Evolutionary conservation across 345 rosid genomes (phyloP), one percentile per base, ranked within the genome.

Genomic region (Capsella bursapastoris): DNA sequence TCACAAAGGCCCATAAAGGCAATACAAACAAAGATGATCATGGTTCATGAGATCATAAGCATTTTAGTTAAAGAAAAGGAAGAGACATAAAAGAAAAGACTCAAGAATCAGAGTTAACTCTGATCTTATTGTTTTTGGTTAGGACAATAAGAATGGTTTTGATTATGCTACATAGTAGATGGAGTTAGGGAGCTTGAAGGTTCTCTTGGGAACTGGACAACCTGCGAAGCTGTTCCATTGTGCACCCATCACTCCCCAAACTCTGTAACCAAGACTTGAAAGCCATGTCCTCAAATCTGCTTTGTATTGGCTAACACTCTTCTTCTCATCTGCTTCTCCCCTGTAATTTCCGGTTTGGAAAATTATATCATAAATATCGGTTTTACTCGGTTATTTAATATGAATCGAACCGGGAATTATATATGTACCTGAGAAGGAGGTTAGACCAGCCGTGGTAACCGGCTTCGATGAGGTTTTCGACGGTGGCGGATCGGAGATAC

Each of bases 121-220:
- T 63, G 80, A 70, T 70, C 64, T 68, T 75, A 40, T 40, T 40
- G 43, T 40, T 10, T 22, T 34, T 40, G 43, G 43, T 68, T 40
- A 59, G 45, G 29, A 53, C 43, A 40, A 56, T 51, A 29, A 60
- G 3, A 70, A 34, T 4, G 62, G 43, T 59, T 27, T 22, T 35
- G 56, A 77, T 80, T 47, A 76, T 4, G 86, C 75, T n/a, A 86
- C 27, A 70, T 86, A 88, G 79, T 92, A 90, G 52, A 88, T 81
- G 53, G 97, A 88, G 79, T 92, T 92, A 27, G 96, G 98, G 18
- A 92, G 87, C 88, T 92, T 92, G 86, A 92, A 92, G 45, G 91
- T 84, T 77, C 96, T 86, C 74, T 78, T 81, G 50, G 93, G 87
- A 66, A 27, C 49, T 3, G 97, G 96, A 43, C 83, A 87, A 16